Evolutionary conservation across 345 rosid genomes (phyloP), one percentile per base, ranked within the genome.

Genomic region (Theobroma cacao): DNA sequence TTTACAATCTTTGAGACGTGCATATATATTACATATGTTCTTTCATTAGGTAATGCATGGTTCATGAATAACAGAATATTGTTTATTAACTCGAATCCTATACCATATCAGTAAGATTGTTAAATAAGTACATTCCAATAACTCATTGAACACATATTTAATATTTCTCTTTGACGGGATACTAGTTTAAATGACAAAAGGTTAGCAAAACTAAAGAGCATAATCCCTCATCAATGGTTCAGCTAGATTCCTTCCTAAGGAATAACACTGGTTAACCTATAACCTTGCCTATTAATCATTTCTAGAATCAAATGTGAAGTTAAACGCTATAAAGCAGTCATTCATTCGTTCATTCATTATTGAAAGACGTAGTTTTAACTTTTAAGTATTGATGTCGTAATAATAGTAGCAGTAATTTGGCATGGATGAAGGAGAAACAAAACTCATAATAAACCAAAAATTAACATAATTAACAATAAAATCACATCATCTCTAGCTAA

Each of bases 401-500:
- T 24, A 8, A 22, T n/a, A n/a, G n/a, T n/a, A n/a, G n/a, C 30
- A 64, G 69, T 3, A 64, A 41, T 43, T 6, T 15, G 7, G n/a
- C 2, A 41, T 14, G 17, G 47, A 20, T 3, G 0, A 67, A 13
- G 72, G 22, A 45, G 36, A 68, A 45, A 3, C 2, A 4, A 43
- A 26, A 36, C 17, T 7, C 45, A 26, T 7, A 45, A 40, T 15
- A 55, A 56, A 43, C 55, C 1, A 53, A 10, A 28, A 60, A 64
- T 40, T 24, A 77, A 18, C 66, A 3, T 28, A 65, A 20, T 12
- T 48, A 31, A 63, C 41, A 52, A 1, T 22, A 55, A 71, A 75
- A 82, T 75, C 71, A 72, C 45, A 75, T 52, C 2, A 69, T 71
- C 58, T 75, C n/a, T 80, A 34, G 58, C 58, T 77, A 68, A 61